A percentile compares a stretch with the other conserved stretches of the same genome.
phyloP scores from a whole-genome alignment of 495 filamentous ascomycete species.

The Tuber indicum region DNA sequence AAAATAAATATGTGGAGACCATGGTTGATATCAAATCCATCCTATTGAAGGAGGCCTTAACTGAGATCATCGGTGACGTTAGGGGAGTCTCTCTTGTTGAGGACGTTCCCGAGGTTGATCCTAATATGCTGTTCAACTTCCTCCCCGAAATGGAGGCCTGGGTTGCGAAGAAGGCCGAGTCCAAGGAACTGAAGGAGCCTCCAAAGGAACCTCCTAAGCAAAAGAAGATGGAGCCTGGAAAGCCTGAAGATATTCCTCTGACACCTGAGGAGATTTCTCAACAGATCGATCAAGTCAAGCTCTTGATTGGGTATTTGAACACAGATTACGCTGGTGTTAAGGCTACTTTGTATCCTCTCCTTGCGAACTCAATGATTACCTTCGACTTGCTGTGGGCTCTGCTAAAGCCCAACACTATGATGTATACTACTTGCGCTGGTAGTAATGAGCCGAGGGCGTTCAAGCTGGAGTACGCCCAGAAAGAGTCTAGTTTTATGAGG shows the following conservation, averaged over 20 bases:
- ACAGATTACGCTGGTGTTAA: constrained; percentile 72
- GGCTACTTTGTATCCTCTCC: constrained; percentile 73
- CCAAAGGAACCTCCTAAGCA: constrained; percentile 60
- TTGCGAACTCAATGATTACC: constrained; percentile 78
- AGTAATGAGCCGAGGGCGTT: constrained; percentile 82
- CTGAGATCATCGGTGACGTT: constrained; percentile 71
- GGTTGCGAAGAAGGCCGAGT: constrained; percentile 22
- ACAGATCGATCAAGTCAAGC: constrained; percentile 64
- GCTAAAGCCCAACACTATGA: constrained; percentile 83
- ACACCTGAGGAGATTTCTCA: constrained; percentile 60
- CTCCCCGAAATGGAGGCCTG: constrained; percentile 26
- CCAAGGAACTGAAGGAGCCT: constrained; percentile 12
- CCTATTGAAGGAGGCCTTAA: constrained; percentile 62
- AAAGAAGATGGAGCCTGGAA: constrained; percentile 46
- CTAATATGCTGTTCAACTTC: constrained; percentile 75
- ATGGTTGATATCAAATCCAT: constrained; percentile 84
- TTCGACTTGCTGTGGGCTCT: constrained; percentile 88
- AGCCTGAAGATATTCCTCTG: constrained; percentile 55
- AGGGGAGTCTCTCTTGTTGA: constrained; percentile 75
- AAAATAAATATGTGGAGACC: constrained; percentile 74
- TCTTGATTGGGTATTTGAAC: constrained; percentile 75
- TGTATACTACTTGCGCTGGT: constrained; percentile 74
- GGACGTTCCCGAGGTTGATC: constrained; percentile 68
- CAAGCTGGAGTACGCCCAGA: constrained; percentile 75
- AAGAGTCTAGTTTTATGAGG: constrained; percentile 63